Evolutionary conservation across 129 eudicot species (phyloP).

Genomic region (Apium graveolens): DNA sequence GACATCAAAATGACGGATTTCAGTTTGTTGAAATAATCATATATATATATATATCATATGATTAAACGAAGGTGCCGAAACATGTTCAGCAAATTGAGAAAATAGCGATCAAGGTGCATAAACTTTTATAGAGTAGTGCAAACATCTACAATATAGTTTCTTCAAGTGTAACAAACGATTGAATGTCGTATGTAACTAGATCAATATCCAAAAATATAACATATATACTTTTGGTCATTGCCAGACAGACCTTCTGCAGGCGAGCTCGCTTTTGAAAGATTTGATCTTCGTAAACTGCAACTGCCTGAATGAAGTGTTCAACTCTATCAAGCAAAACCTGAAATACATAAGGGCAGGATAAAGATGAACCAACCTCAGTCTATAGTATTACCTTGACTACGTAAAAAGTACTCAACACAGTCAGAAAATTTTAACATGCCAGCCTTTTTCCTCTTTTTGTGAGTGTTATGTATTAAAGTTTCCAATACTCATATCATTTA

Average conservation of each 20-base stretch:
- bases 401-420: background rate
- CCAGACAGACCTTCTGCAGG: constrained; percentile 57
- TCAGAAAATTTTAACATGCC: background rate
- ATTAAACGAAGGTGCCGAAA: background rate
- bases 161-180: background rate
- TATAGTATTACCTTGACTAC: background rate
- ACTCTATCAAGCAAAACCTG: constrained; percentile 92
- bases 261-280: constrained; percentile 93
- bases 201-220: background rate
- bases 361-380: background rate
- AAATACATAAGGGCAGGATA: background rate
- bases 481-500: background rate
- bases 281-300: constrained; percentile 81
- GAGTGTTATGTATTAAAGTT: background rate
- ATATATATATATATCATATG: background rate
- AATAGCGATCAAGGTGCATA: background rate
- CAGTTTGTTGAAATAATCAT: background rate
- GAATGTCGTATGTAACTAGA: background rate
- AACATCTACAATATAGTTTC: background rate
- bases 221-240: background rate
- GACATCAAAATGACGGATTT: background rate
- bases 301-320: constrained; percentile 88
- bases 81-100: background rate
- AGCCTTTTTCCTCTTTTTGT: background rate
- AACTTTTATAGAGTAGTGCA: background rate